These are phyloP conservation scores for Penstemon davidsonii DNA, from an alignment of 257 asterid genomes.

Conservation along the genomic window DNA sequence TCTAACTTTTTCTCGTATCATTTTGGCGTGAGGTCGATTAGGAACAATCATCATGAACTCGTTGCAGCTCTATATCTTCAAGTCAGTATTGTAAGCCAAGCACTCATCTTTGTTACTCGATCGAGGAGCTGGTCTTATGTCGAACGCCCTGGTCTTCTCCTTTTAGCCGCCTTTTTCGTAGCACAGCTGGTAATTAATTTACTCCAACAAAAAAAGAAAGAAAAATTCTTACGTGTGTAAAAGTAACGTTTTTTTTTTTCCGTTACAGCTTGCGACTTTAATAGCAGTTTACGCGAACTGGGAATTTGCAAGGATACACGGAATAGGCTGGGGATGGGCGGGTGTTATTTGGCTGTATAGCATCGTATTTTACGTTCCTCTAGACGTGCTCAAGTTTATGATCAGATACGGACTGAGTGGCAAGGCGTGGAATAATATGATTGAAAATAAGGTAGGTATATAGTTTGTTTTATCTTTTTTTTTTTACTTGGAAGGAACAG, in stretches of 20 bases:
- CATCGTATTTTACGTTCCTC: slow-evolving; percentile 43
- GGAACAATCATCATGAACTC: slow-evolving; percentile 36
- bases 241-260: background rate
- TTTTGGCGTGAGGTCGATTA: slow-evolving; percentile 45
- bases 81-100: slow-evolving; percentile 65
- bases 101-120: slow-evolving; percentile 64
- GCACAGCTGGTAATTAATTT: slow-evolving; percentile 47
- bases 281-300: slow-evolving; percentile 48
- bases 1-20: slow-evolving; percentile 44
- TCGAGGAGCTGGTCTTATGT: slow-evolving; percentile 56
- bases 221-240: too few species aligned
- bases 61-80: slow-evolving; percentile 59
- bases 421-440: slow-evolving; percentile 48
- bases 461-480: background rate
- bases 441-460: slow-evolving; percentile 36
- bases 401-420: slow-evolving; percentile 40
- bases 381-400: slow-evolving; percentile 49
- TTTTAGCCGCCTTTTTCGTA: slow-evolving; percentile 41
- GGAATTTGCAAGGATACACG: slow-evolving; percentile 46
- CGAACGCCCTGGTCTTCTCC: slow-evolving; percentile 57
- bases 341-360: slow-evolving; percentile 52
- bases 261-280: slow-evolving; percentile 41
- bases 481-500: background rate
- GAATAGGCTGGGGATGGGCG: slow-evolving; percentile 61
- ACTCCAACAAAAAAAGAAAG: too few species aligned